Percentiles rank a stretch among this genome's conserved stretches.
These are phyloP conservation scores for Mortierella sp. DNA, from an alignment of 371 early-diverging fungal species.

Conservation along the genomic window DNA sequence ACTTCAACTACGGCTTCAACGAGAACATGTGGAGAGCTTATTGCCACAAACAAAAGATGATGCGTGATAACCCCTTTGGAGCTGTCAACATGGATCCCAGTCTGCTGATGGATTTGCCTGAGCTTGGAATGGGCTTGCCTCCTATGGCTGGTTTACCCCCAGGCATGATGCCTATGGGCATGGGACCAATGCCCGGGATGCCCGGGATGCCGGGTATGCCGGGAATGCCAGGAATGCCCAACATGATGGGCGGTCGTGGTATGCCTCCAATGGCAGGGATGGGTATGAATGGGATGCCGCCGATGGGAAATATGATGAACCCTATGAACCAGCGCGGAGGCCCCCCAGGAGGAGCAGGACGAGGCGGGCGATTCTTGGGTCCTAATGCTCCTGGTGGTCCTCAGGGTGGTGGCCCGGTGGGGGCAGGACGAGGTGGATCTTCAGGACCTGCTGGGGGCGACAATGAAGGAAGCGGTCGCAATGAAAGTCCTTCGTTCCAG, in stretches of 20 bases:
- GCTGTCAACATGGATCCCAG: slow-evolving; percentile 48
- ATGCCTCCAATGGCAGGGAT: slow-evolving; percentile 43
- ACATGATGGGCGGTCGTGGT: slow-evolving; percentile 35
- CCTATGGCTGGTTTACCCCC: slow-evolving; percentile 19
- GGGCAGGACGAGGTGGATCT: too few relatives aligned
- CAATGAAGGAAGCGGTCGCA: slow-evolving; percentile 30
- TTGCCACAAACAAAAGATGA: slow-evolving; percentile 87
- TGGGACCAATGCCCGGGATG: slow-evolving; percentile 41
- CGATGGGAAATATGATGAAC: slow-evolving; percentile 53
- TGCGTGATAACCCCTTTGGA: slow-evolving; percentile 68
- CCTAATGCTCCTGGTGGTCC: slow-evolving; percentile 29
- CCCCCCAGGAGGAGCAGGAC: slow-evolving; percentile 29
- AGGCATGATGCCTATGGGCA: slow-evolving; percentile 6
- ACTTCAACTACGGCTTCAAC: slow-evolving; percentile 99
- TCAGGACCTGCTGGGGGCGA: slow-evolving; percentile 18
- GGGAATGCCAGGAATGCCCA: slow-evolving; percentile 44
- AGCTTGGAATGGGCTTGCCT: slow-evolving; percentile 29
- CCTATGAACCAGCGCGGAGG: slow-evolving; percentile 49
- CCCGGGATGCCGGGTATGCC: slow-evolving; percentile 41
- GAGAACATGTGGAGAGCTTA: slow-evolving; percentile 95
- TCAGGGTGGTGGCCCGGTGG: slow-evolving; percentile 31
- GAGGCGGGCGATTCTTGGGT: slow-evolving; percentile 31
- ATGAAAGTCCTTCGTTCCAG: slow-evolving; percentile 32
- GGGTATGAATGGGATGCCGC: slow-evolving; percentile 54
- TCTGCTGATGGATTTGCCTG: slow-evolving; percentile 41